phyloP scores from a whole-genome alignment of 371 early-diverging fungal species.

The Chytridiales sp. region DNA sequence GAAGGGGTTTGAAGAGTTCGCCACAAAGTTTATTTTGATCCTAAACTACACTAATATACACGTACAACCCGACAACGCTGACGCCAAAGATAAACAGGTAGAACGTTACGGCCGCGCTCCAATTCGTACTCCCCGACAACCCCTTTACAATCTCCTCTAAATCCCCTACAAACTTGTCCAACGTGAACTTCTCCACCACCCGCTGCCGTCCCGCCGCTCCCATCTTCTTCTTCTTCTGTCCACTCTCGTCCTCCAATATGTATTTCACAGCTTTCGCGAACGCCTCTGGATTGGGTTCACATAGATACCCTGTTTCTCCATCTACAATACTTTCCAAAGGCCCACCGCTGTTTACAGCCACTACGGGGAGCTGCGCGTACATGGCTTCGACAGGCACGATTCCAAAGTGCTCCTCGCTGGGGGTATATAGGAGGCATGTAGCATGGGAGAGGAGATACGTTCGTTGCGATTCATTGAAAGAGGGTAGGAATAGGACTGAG shows the following conservation, averaged over 20 bases:
- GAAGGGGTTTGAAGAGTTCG: too few relatives aligned
- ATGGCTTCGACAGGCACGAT: slow-evolving; percentile 96
- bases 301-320: slow-evolving; percentile 74
- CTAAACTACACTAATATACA: too few relatives aligned
- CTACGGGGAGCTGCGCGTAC: slow-evolving; percentile 82
- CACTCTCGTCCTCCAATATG: slow-evolving; percentile 1
- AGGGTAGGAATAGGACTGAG: slow-evolving; percentile 83
- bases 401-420: slow-evolving; percentile 92
- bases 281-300: slow-evolving; percentile 55
- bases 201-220: slow-evolving; percentile 64
- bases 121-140: background rate
- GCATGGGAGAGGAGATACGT: slow-evolving; percentile 68
- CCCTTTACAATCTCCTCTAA: slow-evolving; percentile 51
- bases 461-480: slow-evolving; percentile 81
- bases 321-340: slow-evolving; percentile 69
- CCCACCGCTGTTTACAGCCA: slow-evolving; percentile 86
- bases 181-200: slow-evolving; percentile 64
- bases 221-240: slow-evolving; percentile 42
- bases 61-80: too few relatives aligned
- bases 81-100: background rate
- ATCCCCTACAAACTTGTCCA: slow-evolving; percentile 65
- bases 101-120: background rate
- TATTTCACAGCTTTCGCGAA: slow-evolving; percentile 57
- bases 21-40: too few relatives aligned
- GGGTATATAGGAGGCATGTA: slow-evolving; percentile 81